These are phyloP conservation scores for Tylopilus intermedius DNA, from an alignment of 768 basidiomycete genomes.

Conservation along the genomic window DNA sequence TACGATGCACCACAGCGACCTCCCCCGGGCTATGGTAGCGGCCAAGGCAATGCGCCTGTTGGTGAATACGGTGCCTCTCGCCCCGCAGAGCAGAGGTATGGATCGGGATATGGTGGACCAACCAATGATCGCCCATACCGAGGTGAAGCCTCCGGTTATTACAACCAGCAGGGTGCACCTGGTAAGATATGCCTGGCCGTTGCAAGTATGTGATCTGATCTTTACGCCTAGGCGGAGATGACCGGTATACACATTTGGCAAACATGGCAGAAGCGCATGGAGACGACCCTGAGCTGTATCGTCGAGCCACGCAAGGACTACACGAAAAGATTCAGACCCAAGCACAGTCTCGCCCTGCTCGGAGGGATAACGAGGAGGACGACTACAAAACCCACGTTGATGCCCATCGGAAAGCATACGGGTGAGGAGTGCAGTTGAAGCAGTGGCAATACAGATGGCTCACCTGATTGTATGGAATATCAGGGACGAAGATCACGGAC, in stretches of 20 bases:
- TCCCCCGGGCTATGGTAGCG: constrained; percentile 1
- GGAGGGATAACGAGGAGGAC: constrained; percentile 5
- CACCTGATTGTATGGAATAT: background rate
- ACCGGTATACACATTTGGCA: constrained; percentile 18
- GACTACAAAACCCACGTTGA: constrained; percentile 19
- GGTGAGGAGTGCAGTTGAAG: constrained; percentile 13
- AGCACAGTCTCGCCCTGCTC: constrained; percentile 1
- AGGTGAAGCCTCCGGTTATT: constrained; percentile 21
- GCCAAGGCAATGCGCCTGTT: constrained; percentile 10
- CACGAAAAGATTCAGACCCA: constrained; percentile 20
- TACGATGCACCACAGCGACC: constrained; percentile 7
- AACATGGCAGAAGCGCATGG: constrained; percentile 16
- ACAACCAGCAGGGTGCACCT: constrained; percentile 5
- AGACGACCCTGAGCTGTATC: constrained; percentile 18
- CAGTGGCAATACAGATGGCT: background rate
- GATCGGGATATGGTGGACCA: constrained; percentile 6
- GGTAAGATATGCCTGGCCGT: background rate
- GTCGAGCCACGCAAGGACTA: constrained; percentile 20
- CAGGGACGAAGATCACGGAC: constrained; percentile 19
- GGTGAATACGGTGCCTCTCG: constrained; percentile 16
- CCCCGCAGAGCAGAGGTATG: constrained; percentile 6
- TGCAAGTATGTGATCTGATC: constrained; percentile 3
- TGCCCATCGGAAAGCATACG: constrained; percentile 31
- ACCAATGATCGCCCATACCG: background rate
- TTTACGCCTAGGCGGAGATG: constrained; percentile 9